Evolutionary conservation across 441 rosid species (phyloP).

Genomic region (Hura crepitans): DNA sequence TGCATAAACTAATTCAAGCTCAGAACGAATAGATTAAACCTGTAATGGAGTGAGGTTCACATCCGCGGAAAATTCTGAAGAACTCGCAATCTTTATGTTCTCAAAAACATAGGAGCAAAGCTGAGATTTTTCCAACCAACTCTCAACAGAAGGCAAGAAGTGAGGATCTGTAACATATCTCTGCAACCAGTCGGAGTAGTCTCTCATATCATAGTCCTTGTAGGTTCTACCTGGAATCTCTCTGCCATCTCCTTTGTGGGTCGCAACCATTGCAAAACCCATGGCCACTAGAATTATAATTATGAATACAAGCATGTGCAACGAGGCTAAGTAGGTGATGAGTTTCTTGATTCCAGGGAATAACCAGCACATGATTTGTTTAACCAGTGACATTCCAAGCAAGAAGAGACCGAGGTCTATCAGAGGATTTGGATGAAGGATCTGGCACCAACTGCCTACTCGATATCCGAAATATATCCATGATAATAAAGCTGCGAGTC

Average conservation of each 20-base stretch:
- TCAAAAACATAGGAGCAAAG: too few species aligned
- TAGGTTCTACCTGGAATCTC: not conserved
- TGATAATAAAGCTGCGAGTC: not conserved
- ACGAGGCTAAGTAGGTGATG: not conserved
- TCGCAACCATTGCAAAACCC: not conserved
- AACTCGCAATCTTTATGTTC: too few species aligned
- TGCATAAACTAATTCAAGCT: too few species aligned
- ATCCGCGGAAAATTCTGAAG: too few species aligned
- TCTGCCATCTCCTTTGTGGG: not conserved
- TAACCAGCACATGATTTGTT: not conserved
- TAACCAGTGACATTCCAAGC: not conserved
- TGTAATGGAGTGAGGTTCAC: too few species aligned
- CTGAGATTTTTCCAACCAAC: too few species aligned
- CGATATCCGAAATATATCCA: not conserved
- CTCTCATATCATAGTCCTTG: not conserved
- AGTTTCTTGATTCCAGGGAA: not conserved
- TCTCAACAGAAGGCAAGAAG: too few species aligned
- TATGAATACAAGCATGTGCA: not conserved
- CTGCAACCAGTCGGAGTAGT: not conserved
- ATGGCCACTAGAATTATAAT: too few species aligned
- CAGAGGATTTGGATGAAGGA: not conserved
- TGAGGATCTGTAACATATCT: too few species aligned
- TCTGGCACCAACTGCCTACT: not conserved
- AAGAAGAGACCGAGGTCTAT: not conserved
- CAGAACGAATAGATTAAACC: too few species aligned